Percentiles rank a stretch among this genome's conserved stretches.
These are phyloP conservation scores for Nigrospora oryzae DNA, from an alignment of 2,329 filamentous ascomycete genomes.

Conservation along the genomic window DNA sequence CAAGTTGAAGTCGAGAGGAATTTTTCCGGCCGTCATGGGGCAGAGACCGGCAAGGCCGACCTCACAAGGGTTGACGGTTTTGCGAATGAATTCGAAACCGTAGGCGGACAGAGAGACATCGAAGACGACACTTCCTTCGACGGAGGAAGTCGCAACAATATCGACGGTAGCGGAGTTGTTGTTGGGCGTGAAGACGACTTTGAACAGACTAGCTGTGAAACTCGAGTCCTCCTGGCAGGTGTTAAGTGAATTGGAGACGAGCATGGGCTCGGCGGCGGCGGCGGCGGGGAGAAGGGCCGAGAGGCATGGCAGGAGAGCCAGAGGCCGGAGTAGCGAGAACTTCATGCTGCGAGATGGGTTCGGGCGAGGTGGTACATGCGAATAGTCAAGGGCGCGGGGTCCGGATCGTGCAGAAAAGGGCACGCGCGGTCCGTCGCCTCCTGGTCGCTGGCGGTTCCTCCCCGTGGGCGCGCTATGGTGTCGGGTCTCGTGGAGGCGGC, in stretches of 20 bases:
- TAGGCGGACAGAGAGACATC: conserved; percentile 73
- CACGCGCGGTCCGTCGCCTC: too few species aligned
- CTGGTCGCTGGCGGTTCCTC: too few species aligned
- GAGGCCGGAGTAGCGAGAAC: conserved; percentile 34
- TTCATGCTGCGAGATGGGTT: conserved; percentile 29
- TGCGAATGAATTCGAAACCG: conserved; percentile 63
- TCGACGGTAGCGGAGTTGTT: conserved; percentile 68
- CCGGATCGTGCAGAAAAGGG: too few species aligned
- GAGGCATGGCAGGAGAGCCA: conserved; percentile 36
- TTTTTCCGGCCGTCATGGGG: conserved; percentile 80
- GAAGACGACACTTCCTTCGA: conserved; percentile 74
- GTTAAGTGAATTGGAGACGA: conserved; percentile 77
- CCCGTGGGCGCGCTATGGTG: too few species aligned
- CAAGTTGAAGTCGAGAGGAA: conserved; percentile 65
- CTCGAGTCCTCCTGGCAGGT: conserved; percentile 76
- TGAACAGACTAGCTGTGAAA: conserved; percentile 83
- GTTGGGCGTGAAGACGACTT: conserved; percentile 68
- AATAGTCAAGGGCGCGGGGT: too few species aligned
- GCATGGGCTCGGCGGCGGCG: conserved; percentile 52
- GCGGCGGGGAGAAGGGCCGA: conserved; percentile 36
- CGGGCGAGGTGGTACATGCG: too few species aligned
- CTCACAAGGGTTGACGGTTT: conserved; percentile 68
- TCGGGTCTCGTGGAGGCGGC: too few species aligned
- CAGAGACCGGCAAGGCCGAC: conserved; percentile 67
- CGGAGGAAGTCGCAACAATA: conserved; percentile 72